These are phyloP conservation scores for Primulina tabacum DNA, from an alignment of 257 asterid genomes.

Conservation along the genomic window DNA sequence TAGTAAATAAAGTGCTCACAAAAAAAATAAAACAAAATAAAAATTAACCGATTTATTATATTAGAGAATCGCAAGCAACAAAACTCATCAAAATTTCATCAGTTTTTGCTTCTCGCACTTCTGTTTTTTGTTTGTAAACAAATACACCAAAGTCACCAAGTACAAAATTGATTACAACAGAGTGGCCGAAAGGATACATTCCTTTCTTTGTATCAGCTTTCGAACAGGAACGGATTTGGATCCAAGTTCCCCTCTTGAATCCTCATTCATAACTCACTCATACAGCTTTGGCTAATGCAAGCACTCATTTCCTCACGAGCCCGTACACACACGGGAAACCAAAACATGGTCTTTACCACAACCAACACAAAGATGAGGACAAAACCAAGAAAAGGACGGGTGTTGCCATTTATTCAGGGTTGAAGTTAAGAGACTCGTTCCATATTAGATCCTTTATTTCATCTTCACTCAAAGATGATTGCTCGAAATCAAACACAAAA, in stretches of 20 bases:
- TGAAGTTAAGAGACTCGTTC: conserved; percentile 69
- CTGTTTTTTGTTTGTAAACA: not conserved
- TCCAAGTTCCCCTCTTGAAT: not conserved
- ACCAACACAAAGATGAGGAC: conserved; percentile 21
- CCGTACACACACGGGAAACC: conserved; percentile 23
- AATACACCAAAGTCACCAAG: not conserved
- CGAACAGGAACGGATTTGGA: not conserved
- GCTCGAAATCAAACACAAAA: conserved; percentile 75
- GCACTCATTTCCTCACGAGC: not conserved
- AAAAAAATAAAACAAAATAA: too few species aligned
- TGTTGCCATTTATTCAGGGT: conserved; percentile 45
- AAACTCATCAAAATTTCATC: not conserved
- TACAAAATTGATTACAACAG: not conserved
- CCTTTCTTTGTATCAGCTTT: not conserved
- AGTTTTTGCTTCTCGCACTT: not conserved
- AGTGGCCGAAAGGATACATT: not conserved
- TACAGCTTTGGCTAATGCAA: not conserved
- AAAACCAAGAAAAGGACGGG: conserved; percentile 6
- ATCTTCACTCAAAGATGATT: conserved; percentile 67
- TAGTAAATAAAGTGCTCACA: not conserved
- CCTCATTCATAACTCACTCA: not conserved
- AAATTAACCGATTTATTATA: too few species aligned
- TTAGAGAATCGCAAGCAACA: not conserved
- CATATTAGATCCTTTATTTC: conserved; percentile 85
- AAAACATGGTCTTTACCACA: conserved; percentile 20